These are phyloP conservation scores for Mycosarcoma mackinlayi DNA, from an alignment of 1,284 basidiomycete genomes.

Conservation along the genomic window DNA sequence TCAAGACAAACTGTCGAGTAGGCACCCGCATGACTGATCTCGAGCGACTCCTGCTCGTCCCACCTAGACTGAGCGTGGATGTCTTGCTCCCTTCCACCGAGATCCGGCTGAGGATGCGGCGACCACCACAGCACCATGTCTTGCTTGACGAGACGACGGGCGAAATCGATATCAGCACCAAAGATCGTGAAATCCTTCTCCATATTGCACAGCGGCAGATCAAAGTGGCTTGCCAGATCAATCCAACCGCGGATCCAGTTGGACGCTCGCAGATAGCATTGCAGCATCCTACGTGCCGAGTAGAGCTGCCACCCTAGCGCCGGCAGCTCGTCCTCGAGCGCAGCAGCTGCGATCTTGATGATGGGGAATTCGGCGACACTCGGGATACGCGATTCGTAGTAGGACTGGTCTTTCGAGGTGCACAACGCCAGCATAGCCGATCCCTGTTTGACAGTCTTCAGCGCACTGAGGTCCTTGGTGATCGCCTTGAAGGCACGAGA, in stretches of 20 bases:
- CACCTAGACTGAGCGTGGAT: constrained; percentile 71
- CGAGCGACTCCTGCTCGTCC: constrained; percentile 77
- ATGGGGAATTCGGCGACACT: constrained; percentile 84
- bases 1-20: constrained; percentile 95
- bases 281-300: constrained; percentile 77
- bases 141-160: constrained; percentile 83
- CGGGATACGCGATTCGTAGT: constrained; percentile 82
- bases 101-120: constrained; percentile 78
- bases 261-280: constrained; percentile 82
- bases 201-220: constrained; percentile 88
- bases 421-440: constrained; percentile 82
- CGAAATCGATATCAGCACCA: constrained; percentile 90
- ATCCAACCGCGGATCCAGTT: constrained; percentile 84
- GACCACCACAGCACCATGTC: constrained; percentile 99
- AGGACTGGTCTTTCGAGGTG: constrained; percentile 83
- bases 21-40: constrained; percentile 85
- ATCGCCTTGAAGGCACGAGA: constrained; percentile 84
- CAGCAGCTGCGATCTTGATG: constrained; percentile 83
- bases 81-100: constrained; percentile 93
- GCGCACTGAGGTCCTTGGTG: constrained; percentile 82
- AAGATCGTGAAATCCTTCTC: constrained; percentile 88
- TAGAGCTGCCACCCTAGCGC: constrained; percentile 73
- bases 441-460: constrained; percentile 76
- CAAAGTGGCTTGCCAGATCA: constrained; percentile 87
- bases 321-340: constrained; percentile 75